These are phyloP conservation scores for Golubevia pallescens DNA, from an alignment of 1,284 basidiomycete genomes.

Conservation along the genomic window DNA sequence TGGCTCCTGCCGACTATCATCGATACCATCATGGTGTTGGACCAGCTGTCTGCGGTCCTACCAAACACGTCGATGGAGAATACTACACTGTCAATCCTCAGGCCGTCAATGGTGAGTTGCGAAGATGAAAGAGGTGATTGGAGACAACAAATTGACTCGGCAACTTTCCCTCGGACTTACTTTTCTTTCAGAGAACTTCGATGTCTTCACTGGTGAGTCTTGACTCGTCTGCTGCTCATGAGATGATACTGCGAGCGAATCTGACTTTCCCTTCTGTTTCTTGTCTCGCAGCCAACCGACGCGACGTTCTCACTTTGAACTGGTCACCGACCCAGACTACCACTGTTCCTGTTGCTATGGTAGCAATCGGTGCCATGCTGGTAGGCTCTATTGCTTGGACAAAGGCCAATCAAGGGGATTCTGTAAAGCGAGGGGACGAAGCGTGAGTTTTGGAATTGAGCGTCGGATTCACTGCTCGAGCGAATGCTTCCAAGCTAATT, in stretches of 20 bases:
- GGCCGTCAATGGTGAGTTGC: conserved; percentile 49
- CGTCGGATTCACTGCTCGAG: too few relatives aligned
- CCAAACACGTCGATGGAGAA: conserved; percentile 12
- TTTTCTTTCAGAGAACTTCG: too few relatives aligned
- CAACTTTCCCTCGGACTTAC: too few relatives aligned
- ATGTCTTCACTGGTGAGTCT: too few relatives aligned
- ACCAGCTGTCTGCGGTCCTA: conserved; percentile 8
- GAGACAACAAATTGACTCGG: too few relatives aligned
- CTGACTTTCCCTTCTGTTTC: too few relatives aligned
- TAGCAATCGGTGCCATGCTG: conserved; percentile 24
- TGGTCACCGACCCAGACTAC: conserved; percentile 27
- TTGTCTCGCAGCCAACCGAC: conserved; percentile 33
- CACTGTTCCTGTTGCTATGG: conserved; percentile 11
- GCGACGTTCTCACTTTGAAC: conserved; percentile 32
- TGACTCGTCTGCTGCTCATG: too few relatives aligned
- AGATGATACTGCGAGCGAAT: too few relatives aligned
- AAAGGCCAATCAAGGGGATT: conserved; percentile 5
- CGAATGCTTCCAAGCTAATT: too few relatives aligned
- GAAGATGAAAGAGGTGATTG: too few relatives aligned
- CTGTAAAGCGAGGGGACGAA: conserved; percentile 17
- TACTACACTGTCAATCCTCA: conserved; percentile 34
- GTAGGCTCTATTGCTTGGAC: conserved; percentile 20
- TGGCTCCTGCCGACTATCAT: conserved; percentile 31
- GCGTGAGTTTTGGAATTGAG: conserved; percentile 21
- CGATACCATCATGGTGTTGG: conserved; percentile 66